Base-by-base conservation (phyloP, 495 filamentous ascomycete genomes). In the Stereocaulon alpinum region DNA sequence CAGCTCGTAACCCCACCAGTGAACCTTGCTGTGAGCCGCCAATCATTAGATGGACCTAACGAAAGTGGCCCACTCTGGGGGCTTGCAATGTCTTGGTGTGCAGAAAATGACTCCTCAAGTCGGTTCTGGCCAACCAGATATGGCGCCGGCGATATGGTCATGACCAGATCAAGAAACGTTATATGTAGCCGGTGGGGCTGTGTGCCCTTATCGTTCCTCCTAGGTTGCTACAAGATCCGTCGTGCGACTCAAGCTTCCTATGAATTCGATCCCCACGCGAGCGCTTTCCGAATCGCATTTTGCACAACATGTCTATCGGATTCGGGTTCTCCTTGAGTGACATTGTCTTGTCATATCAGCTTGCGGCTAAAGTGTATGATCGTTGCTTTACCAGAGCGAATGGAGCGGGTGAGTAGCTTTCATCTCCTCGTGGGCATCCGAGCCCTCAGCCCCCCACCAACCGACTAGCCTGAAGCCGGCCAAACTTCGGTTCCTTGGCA, bases 361-460 rank as follows among this genome's bases (percentile, higher is more conserved):
- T 64, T 37, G 62, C 40, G 3, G 51, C 15, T 4, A 32, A 24
- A 18, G 24, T 64, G 5, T 63, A 65, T 56, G 51, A 67, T 11
- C 53, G 54, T 12, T 61, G 63, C 44, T 67, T 64, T 30, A 67
- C 55, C 18, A 57, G 29, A 57, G 55, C 29, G 27, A 17, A 57
- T 37, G 55, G 27, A 34, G 55, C 55, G 37, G 55, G 55, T 57
- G 55, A 57, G 55, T 48, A 34, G 27, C 34, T 37, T 37, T 37
- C 6, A 37, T 37, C 11, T 37, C 32, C 2, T 11, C 32, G 11
- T 37, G 32, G 2, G 32, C 32, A 37, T 11, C 32, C 22, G 20
- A 6, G n/a, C 14, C 32, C 32, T 37, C 34, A 37, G 3, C 34
- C 34, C 34, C 34, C 34, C 7, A 37, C 4, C 34, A 37, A 37